Evolutionary conservation across 1,139 yeast genomes (phyloP).

Genomic region (Saccharomyces uvarum): DNA sequence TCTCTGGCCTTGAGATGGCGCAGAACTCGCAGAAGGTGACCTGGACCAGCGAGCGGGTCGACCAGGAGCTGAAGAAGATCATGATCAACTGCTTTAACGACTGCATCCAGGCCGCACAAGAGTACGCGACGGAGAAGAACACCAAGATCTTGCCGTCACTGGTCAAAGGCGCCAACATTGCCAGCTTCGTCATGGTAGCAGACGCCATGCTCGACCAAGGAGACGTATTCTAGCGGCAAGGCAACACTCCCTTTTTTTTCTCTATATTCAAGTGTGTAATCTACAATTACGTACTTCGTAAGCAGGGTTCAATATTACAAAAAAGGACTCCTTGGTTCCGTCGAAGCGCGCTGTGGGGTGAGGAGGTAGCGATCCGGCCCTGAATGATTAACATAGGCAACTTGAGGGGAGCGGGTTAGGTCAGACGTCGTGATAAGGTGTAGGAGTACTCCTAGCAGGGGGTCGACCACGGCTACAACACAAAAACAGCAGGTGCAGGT

Average conservation of each 20-base stretch:
- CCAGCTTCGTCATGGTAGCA: slow-evolving; percentile 97
- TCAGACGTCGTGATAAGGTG: neutral
- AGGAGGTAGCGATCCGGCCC: neutral
- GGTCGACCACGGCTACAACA: neutral
- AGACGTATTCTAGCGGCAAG: slow-evolving; percentile 46
- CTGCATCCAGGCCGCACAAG: slow-evolving; percentile 80
- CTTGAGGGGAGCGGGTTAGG: neutral
- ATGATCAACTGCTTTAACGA: slow-evolving; percentile 89
- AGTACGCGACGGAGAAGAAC: slow-evolving; percentile 63
- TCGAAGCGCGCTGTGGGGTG: neutral
- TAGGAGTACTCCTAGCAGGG: neutral
- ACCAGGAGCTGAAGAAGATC: slow-evolving; percentile 73
- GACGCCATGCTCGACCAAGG: slow-evolving; percentile 98
- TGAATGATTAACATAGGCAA: neutral
- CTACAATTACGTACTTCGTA: neutral
- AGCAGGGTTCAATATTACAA: neutral
- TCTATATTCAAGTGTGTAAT: neutral
- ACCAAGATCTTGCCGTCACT: slow-evolving; percentile 66
- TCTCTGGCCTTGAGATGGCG: slow-evolving; percentile 97
- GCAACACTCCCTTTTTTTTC: neutral
- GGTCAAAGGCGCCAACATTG: slow-evolving; percentile 98
- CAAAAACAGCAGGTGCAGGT: neutral
- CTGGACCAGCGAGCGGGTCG: slow-evolving; percentile 88
- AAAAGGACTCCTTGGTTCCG: neutral
- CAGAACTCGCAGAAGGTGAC: slow-evolving; percentile 90